These are phyloP conservation scores for Tylopilus rubrobrunneus DNA, from an alignment of 768 basidiomycete species.

Conservation along the genomic window DNA sequence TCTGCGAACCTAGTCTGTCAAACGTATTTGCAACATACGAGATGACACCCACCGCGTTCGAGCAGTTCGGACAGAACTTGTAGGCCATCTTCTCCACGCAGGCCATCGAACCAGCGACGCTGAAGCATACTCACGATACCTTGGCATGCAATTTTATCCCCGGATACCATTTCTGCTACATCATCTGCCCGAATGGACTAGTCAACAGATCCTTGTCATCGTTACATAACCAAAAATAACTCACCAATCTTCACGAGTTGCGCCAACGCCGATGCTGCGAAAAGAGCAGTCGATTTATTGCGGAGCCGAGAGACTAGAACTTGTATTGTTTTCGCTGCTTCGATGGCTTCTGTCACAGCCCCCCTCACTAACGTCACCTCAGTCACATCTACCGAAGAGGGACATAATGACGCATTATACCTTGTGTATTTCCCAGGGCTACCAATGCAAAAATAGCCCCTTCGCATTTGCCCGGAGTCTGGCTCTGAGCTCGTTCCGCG, in stretches of 20 bases:
- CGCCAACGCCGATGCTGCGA: conserved; percentile 18
- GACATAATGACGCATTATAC: neutral
- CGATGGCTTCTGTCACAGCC: conserved; percentile 15
- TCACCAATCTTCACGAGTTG: conserved; percentile 18
- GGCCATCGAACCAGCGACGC: conserved; percentile 28
- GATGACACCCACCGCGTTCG: conserved; percentile 16
- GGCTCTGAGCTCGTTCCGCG: conserved; percentile 13
- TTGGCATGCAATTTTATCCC: neutral
- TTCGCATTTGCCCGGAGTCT: conserved; percentile 6
- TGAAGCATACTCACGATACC: conserved; percentile 21
- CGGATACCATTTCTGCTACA: conserved; percentile 9
- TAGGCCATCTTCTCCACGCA: conserved; percentile 25
- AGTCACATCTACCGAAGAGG: neutral
- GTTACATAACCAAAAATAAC: conserved; percentile 1
- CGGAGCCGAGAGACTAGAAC: conserved; percentile 16
- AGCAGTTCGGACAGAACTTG: conserved; percentile 17
- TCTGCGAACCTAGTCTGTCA: conserved; percentile 5
- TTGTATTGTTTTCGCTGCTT: conserved; percentile 8
- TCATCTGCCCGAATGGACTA: conserved; percentile 9
- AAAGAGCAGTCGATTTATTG: conserved; percentile 15
- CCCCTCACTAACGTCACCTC: neutral
- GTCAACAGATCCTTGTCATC: neutral
- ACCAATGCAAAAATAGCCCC: conserved; percentile 19
- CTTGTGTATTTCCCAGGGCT: conserved; percentile 10
- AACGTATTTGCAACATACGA: neutral